phyloP scores from a whole-genome alignment of 208 protist genomes.

The Acanthamoeba royreba region DNA sequence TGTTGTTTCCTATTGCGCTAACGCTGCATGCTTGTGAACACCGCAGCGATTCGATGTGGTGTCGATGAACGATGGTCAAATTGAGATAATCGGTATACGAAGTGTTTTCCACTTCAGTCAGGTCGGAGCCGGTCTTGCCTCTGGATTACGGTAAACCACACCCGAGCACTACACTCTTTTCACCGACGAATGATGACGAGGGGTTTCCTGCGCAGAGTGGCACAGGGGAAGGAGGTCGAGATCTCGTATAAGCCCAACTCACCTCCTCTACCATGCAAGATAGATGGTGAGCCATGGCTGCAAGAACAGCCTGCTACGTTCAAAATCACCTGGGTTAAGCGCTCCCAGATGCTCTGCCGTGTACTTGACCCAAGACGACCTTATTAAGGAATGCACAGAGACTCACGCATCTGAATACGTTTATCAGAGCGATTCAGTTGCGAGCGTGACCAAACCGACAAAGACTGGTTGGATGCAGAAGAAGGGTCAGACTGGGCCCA shows the following conservation, averaged over 20 bases:
- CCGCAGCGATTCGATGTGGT: neutral
- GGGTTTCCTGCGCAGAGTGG: too few species aligned
- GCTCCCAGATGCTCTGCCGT: neutral
- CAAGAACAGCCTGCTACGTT: neutral
- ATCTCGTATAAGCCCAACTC: neutral
- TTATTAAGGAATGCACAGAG: too few species aligned
- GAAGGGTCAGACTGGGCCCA: neutral
- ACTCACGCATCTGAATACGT: neutral
- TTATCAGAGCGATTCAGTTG: neutral
- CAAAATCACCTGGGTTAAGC: neutral
- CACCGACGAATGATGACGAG: neutral
- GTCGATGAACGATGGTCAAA: neutral
- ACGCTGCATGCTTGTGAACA: too few species aligned
- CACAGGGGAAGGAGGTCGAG: neutral
- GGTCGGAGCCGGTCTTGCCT: neutral
- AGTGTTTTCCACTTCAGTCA: neutral
- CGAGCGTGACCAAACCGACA: neutral
- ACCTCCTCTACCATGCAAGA: neutral
- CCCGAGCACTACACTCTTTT: neutral
- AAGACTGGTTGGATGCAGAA: constrained; percentile 1
- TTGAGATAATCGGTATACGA: constrained; percentile 6
- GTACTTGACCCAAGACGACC: neutral
- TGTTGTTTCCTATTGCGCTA: too few species aligned
- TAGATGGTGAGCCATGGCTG: constrained; percentile 34
- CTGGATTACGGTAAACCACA: neutral